Evolutionary conservation across 2,329 filamentous ascomycete genomes (phyloP), one percentile per base, ranked within the genome.

Genomic region (Akanthomyces muscarius): DNA sequence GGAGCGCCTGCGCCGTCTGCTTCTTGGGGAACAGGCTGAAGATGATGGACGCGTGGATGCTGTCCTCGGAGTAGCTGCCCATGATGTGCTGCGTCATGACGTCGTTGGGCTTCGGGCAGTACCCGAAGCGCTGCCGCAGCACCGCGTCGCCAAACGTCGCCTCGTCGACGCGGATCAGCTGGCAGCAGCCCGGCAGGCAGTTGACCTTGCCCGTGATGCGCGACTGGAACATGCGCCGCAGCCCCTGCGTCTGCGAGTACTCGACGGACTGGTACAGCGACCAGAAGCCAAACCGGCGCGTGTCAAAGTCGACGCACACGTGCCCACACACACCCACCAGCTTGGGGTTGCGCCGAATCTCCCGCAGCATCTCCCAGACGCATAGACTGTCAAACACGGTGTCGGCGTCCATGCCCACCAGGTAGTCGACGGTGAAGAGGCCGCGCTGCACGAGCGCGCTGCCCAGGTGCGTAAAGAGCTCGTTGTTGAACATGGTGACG

Each of bases 131-230:
- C 53, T 80, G 71, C 4, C 79, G 72, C 38, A 81, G 77, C 5
- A 81, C 76, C 18, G 71, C 71, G 64, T 81, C 78, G 2, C 79
- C 78, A 66, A 79, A 81, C 0, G 80, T 82, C 13, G 78, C 76
- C 65, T 81, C 79, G 57, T 80, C 78, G 14, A 82, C 76, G 14
- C 77, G 78, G 57, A 82, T 78, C 18, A 82, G 73, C 66, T 82
- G 80, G 63, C 80, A 82, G 54, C 80, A 81, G 5, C 80, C 79
- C 0, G 79, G 78, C 2, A 80, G 73, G 65, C 78, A 81, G 44
- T 79, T 80, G 53, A 81, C 80, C 61, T 81, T 81, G 63, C 79
- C 78, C 0, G 80, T 82, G 52, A 79, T 75, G 42, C 78, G 74
- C 10, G 78, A 80, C 67, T 82, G 80, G 66, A 81, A 80, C 69